Percentiles rank a stretch among this genome's conserved stretches.
Evolutionary conservation across 345 rosid species (phyloP).

Genomic region (Acer negundo): DNA sequence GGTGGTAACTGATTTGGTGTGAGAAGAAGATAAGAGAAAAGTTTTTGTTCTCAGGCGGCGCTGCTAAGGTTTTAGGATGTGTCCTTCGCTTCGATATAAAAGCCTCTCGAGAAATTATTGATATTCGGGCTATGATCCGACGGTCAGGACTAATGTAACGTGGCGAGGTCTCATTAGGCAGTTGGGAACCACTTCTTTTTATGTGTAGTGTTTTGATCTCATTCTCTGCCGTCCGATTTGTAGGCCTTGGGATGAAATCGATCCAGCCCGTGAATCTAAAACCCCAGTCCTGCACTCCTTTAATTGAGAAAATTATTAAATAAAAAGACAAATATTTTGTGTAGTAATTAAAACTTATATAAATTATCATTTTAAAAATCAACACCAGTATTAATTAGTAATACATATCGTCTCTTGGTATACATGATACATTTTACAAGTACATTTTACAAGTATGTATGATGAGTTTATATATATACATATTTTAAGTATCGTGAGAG

Average conservation of each 20-base stretch:
- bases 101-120: background rate
- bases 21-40: background rate
- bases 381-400: no score
- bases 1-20: background rate
- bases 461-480: no score
- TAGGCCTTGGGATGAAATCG: background rate
- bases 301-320: no score
- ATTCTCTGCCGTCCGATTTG: background rate
- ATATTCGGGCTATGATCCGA: background rate
- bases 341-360: no score
- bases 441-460: no score
- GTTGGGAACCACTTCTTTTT: background rate
- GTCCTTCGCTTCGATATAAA: background rate
- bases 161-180: background rate
- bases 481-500: no score
- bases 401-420: no score
- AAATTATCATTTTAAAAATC: no score
- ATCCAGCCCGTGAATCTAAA: background rate
- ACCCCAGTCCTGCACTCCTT: background rate
- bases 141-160: background rate
- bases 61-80: background rate
- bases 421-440: no score
- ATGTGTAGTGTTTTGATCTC: no score
- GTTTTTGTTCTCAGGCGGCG: background rate
- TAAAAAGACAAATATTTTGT: no score